A percentile compares a stretch with the other conserved stretches of the same genome.
These are phyloP conservation scores for Nitzschia sp. DNA, from an alignment of 108 stramenopile species.

Conservation along the genomic window DNA sequence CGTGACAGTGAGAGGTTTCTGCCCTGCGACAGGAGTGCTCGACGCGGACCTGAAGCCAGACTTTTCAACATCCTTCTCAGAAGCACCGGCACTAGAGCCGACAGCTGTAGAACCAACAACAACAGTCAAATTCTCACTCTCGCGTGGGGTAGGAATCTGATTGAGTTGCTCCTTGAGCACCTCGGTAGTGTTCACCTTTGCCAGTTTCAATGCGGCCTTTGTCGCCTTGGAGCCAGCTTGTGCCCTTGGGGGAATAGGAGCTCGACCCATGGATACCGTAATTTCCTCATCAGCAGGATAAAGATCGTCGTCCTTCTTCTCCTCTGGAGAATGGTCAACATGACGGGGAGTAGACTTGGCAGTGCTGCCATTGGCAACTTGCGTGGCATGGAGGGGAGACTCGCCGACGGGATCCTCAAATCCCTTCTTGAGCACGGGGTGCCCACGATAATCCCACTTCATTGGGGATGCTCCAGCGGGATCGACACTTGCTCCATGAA, in stretches of 20 bases:
- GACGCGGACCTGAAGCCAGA: conserved; percentile 26
- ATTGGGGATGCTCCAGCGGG: conserved; percentile 31
- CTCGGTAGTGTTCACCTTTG: neutral
- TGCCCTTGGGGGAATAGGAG: neutral
- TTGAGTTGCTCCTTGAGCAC: conserved; percentile 6
- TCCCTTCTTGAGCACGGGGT: neutral
- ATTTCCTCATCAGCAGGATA: neutral
- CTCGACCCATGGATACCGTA: neutral
- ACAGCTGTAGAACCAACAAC: conserved; percentile 3
- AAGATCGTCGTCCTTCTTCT: conserved; percentile 3
- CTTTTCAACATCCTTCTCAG: conserved; percentile 23
- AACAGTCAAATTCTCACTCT: neutral
- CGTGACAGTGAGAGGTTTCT: conserved; percentile 28
- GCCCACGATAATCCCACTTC: conserved; percentile 6
- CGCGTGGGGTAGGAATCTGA: conserved; percentile 7
- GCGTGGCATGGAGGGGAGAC: conserved; percentile 19
- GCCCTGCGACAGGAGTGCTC: conserved; percentile 18
- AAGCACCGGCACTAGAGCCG: neutral
- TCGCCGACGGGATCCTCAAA: conserved; percentile 26
- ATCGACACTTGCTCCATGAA: conserved; percentile 16
- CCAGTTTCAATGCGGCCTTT: conserved; percentile 7
- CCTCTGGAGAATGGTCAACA: conserved; percentile 4
- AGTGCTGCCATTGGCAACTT: neutral
- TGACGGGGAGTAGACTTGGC: neutral
- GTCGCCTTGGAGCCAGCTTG: conserved; percentile 1